phyloP scores from a whole-genome alignment of 2,329 filamentous ascomycete genomes.

The Sporothrix globosa region DNA sequence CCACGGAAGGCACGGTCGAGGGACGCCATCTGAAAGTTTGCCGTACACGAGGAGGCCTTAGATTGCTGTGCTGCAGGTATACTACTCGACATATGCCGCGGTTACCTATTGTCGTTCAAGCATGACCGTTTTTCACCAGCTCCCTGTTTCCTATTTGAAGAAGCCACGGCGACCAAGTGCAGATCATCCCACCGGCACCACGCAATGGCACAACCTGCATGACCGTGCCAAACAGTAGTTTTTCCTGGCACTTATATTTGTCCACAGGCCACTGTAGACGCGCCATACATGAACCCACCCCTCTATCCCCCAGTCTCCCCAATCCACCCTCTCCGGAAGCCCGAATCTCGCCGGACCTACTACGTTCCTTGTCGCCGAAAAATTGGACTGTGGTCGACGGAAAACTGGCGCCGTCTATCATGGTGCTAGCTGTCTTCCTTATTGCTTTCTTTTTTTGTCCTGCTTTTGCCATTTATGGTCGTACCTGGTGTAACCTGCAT shows the following conservation, averaged over 20 bases:
- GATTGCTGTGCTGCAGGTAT: neutral
- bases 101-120: neutral
- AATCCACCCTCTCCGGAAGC: constrained; percentile 21
- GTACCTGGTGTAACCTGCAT: neutral
- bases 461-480: neutral
- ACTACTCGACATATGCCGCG: constrained; percentile 2
- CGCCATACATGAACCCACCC: no score
- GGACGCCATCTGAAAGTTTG: neutral
- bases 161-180: neutral
- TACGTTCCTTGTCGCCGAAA: constrained; percentile 31
- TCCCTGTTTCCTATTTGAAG: neutral
- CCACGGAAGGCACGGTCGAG: neutral
- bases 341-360: constrained; percentile 24
- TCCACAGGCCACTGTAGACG: no score
- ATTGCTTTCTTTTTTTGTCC: neutral
- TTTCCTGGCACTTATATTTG: no score
- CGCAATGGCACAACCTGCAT: no score
- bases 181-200: neutral
- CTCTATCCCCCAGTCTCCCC: neutral
- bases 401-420: neutral
- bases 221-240: no score
- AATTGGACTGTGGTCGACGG: neutral
- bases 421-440: neutral
- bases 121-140: neutral
- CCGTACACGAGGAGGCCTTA: neutral